phyloP scores from a whole-genome alignment of 306 rosid species.

The Calophaca sinica region DNA sequence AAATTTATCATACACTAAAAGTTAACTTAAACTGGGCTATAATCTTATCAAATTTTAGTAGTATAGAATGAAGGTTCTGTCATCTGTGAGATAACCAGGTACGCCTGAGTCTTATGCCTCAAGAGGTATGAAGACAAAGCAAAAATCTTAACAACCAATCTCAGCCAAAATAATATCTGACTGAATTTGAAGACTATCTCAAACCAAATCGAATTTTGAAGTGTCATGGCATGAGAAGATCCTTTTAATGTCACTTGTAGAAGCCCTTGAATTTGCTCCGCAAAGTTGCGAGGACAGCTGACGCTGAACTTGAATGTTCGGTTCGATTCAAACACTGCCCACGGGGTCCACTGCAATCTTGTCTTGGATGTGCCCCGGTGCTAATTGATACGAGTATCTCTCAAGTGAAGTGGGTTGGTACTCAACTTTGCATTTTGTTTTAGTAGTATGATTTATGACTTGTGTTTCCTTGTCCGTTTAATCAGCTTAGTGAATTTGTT shows the following conservation, averaged over 20 bases:
- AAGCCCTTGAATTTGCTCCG: slow-evolving; percentile 30
- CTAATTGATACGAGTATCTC: background rate
- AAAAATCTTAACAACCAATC: slow-evolving; percentile 28
- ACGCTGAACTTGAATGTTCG: slow-evolving; percentile 37
- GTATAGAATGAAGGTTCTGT: background rate
- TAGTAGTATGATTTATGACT: background rate
- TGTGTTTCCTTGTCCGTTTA: background rate
- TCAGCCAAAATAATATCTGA: slow-evolving; percentile 1
- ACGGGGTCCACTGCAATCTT: slow-evolving; percentile 39
- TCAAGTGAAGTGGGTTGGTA: background rate
- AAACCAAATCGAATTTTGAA: slow-evolving; percentile 28
- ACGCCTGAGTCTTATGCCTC: background rate
- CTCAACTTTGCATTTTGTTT: background rate
- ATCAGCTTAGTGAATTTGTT: too few species aligned
- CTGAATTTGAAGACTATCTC: slow-evolving; percentile 28
- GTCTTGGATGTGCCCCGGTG: background rate
- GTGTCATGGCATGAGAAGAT: slow-evolving; percentile 37
- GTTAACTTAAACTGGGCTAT: background rate
- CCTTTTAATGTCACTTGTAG: slow-evolving; percentile 34
- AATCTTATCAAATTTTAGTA: background rate
- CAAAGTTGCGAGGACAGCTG: slow-evolving; percentile 9
- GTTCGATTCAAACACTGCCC: slow-evolving; percentile 22
- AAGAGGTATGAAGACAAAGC: slow-evolving; percentile 13
- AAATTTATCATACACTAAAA: background rate
- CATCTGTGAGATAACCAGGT: slow-evolving; percentile 2